Evolutionary conservation across 2,329 filamentous ascomycete genomes (phyloP).

Genomic region (Talaromyces marneffei): DNA sequence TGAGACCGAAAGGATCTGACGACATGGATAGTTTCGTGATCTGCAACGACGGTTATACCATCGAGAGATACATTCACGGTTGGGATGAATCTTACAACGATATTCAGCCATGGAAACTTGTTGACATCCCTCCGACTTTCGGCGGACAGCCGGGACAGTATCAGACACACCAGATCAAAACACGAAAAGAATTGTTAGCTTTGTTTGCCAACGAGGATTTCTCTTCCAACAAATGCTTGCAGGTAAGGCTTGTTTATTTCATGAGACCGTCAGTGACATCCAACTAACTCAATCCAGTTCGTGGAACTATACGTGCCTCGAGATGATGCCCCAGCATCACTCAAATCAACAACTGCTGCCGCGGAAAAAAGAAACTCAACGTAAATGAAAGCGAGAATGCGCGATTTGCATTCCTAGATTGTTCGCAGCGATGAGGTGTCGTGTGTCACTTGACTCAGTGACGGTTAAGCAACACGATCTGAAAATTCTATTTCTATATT

Average conservation of each 20-base stretch:
- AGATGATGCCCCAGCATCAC: constrained; percentile 64
- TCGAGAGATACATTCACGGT: constrained; percentile 79
- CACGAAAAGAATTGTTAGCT: constrained; percentile 58
- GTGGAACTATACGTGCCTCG: constrained; percentile 74
- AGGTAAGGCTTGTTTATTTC: constrained; percentile 23
- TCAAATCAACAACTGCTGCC: constrained; percentile 57
- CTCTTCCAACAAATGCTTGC: constrained; percentile 42
- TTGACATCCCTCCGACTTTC: constrained; percentile 61
- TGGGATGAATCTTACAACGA: constrained; percentile 74
- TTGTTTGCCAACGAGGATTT: constrained; percentile 61
- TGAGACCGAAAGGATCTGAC: background rate
- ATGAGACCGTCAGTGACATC: background rate
- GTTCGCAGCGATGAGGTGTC: no score
- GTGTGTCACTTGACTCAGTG: background rate
- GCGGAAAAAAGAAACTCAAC: constrained; percentile 2
- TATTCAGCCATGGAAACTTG: constrained; percentile 66
- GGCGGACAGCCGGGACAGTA: constrained; percentile 53
- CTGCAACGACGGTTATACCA: constrained; percentile 78
- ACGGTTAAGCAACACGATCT: background rate
- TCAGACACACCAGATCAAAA: constrained; percentile 60
- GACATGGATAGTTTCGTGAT: constrained; percentile 55
- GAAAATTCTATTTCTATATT: background rate
- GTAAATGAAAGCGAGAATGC: background rate
- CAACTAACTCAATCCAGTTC: constrained; percentile 47
- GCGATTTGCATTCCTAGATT: background rate